Percentiles rank a stretch among this genome's conserved stretches.
These are phyloP conservation scores for Irpex lacteus DNA, from an alignment of 1,284 basidiomycete species.

Conservation along the genomic window DNA sequence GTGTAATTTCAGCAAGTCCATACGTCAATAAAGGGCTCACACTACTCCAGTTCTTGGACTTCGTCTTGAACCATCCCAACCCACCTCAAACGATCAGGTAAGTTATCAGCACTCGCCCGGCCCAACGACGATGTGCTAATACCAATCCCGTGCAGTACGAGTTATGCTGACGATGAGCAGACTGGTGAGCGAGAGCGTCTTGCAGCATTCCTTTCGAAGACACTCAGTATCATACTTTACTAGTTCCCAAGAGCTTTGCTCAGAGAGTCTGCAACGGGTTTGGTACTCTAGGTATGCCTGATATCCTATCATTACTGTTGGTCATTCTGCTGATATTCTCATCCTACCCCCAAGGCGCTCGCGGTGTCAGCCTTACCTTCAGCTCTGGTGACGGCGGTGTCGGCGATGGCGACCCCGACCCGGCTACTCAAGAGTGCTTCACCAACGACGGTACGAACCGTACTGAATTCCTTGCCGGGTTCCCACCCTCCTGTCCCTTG, in stretches of 20 bases:
- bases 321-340: no score
- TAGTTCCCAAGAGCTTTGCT: slow-evolving; percentile 63
- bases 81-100: slow-evolving; percentile 54
- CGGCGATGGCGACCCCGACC: slow-evolving; percentile 52
- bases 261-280: slow-evolving; percentile 60
- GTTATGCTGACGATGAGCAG: slow-evolving; percentile 70
- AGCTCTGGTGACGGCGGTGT: slow-evolving; percentile 71
- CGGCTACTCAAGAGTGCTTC: slow-evolving; percentile 49
- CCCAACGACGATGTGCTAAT: background rate
- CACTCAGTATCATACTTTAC: background rate
- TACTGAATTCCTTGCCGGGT: slow-evolving; percentile 56
- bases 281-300: slow-evolving; percentile 52
- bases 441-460: slow-evolving; percentile 57
- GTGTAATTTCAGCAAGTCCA: slow-evolving; percentile 12
- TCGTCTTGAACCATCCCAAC: slow-evolving; percentile 31
- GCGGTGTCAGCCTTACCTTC: slow-evolving; percentile 63
- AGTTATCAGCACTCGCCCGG: background rate
- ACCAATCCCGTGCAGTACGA: slow-evolving; percentile 31
- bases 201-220: background rate
- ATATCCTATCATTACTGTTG: no score
- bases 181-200: slow-evolving; percentile 30
- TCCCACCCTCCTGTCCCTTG: slow-evolving; percentile 55
- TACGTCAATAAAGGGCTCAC: background rate
- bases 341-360: slow-evolving; percentile 38
- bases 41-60: slow-evolving; percentile 55